Conservation (phyloP, 208 protist genomes). For the Leishmania guyanensis region DNA sequence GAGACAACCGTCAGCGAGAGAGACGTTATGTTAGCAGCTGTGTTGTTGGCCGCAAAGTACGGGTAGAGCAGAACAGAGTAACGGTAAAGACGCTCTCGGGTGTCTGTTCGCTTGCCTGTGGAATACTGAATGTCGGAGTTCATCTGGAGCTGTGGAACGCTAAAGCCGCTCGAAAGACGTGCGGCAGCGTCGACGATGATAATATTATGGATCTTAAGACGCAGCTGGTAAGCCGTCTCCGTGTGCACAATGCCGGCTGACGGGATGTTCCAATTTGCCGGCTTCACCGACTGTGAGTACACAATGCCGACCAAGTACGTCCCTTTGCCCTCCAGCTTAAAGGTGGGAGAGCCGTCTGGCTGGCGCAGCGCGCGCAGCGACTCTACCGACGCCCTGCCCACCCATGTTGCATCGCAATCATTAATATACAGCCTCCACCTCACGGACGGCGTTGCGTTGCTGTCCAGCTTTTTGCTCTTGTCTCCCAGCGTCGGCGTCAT, state of each 20-base stretch:
- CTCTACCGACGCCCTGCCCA: conserved; percentile 70
- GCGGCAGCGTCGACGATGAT: conserved; percentile 49
- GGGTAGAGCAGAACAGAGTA: conserved; percentile 79
- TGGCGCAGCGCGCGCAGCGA: conserved; percentile 66
- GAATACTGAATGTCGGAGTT: conserved; percentile 65
- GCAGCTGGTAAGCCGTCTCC: conserved; percentile 46
- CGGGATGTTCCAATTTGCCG: conserved; percentile 53
- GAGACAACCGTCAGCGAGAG: conserved; percentile 24
- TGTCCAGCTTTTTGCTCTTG: conserved; percentile 22
- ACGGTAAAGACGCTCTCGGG: conserved; percentile 73
- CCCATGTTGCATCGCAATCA: conserved; percentile 87
- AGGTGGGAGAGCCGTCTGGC: conserved; percentile 61
- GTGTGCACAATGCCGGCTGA: conserved; percentile 48
- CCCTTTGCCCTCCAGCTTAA: conserved; percentile 44
- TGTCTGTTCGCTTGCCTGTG: conserved; percentile 38
- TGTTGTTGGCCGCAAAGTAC: conserved; percentile 39
- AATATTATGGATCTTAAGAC: conserved; percentile 59
- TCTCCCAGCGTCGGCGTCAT: conserved; percentile 58
- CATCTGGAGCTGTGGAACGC: conserved; percentile 21
- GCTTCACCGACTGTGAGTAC: conserved; percentile 81
- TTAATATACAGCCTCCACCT: conserved; percentile 85
- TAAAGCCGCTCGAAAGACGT: not conserved
- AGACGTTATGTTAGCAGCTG: conserved; percentile 33
- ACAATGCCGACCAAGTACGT: conserved; percentile 67
- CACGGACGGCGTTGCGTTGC: conserved; percentile 34